Percentiles rank a stretch among this genome's conserved stretches.
Evolutionary conservation across 1,139 yeast species (phyloP).

Genomic region (Saccharomyces hybrid): DNA sequence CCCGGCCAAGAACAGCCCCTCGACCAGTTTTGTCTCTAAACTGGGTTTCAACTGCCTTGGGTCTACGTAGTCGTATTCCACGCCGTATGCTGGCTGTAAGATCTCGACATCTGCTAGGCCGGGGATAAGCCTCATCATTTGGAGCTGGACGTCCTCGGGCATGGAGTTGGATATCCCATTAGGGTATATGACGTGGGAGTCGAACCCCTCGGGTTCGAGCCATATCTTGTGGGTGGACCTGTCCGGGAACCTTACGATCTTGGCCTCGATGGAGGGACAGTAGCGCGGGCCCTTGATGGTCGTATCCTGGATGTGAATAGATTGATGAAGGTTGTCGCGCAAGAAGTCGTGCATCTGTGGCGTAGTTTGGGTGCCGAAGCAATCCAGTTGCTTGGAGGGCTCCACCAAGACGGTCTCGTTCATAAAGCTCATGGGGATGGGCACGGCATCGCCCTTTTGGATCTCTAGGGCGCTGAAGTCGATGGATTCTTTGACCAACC

Average conservation of each 20-base stretch:
- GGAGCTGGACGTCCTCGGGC: slow-evolving; percentile 87
- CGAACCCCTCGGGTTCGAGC: slow-evolving; percentile 95
- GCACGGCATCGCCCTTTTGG: slow-evolving; percentile 75
- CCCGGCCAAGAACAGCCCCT: slow-evolving; percentile 85
- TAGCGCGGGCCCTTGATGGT: slow-evolving; percentile 95
- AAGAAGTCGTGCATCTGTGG: slow-evolving; percentile 65
- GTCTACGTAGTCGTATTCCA: slow-evolving; percentile 92
- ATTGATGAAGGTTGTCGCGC: slow-evolving; percentile 62
- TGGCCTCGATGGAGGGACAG: slow-evolving; percentile 94
- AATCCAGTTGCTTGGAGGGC: slow-evolving; percentile 53
- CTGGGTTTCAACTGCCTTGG: slow-evolving; percentile 79
- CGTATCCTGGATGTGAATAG: slow-evolving; percentile 77
- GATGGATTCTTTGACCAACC: slow-evolving; percentile 66
- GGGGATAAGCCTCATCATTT: slow-evolving; percentile 67
- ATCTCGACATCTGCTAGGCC: slow-evolving; percentile 85
- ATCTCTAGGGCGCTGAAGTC: slow-evolving; percentile 50
- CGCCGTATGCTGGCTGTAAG: slow-evolving; percentile 96
- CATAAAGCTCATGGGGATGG: slow-evolving; percentile 82
- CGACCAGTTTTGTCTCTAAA: slow-evolving; percentile 71
- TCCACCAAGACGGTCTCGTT: slow-evolving; percentile 49
- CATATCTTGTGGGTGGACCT: slow-evolving; percentile 75
- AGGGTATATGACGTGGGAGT: slow-evolving; percentile 81
- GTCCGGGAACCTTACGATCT: slow-evolving; percentile 71
- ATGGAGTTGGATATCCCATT: slow-evolving; percentile 94
- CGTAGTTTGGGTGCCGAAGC: slow-evolving; percentile 77